Evolutionary conservation across 1,284 basidiomycete genomes (phyloP).

Genomic region (Athelia sp.): DNA sequence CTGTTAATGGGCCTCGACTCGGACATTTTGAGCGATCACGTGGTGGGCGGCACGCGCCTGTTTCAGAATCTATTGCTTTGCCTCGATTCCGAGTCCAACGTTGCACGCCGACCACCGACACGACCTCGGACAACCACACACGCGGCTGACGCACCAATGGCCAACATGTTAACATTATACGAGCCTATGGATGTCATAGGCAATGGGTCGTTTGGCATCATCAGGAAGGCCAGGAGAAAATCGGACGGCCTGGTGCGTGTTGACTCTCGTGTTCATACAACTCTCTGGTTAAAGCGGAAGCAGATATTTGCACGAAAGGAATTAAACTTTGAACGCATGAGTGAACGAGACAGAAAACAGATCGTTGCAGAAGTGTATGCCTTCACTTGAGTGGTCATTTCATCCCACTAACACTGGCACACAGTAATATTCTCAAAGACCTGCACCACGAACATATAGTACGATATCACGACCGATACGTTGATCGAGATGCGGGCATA

Average conservation of each 20-base stretch:
- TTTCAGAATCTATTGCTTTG: too few species aligned
- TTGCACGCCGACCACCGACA: too few species aligned
- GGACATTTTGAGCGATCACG: too few species aligned
- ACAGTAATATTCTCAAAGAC: constrained; percentile 92
- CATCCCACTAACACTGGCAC: not conserved
- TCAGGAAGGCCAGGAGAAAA: constrained; percentile 86
- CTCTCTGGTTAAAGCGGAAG: not conserved
- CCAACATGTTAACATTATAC: constrained; percentile 66
- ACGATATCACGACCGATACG: constrained; percentile 86
- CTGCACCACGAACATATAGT: constrained; percentile 94
- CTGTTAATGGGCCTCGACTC: too few species aligned
- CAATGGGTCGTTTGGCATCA: constrained; percentile 96
- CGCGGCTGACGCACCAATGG: not conserved
- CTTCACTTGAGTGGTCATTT: not conserved
- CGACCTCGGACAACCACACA: too few species aligned
- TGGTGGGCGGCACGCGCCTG: too few species aligned
- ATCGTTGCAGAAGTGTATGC: constrained; percentile 97
- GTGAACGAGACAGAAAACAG: constrained; percentile 87
- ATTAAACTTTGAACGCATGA: constrained; percentile 94
- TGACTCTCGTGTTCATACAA: not conserved
- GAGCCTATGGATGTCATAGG: constrained; percentile 90
- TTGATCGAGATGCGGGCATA: constrained; percentile 87
- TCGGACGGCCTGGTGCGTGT: constrained; percentile 76
- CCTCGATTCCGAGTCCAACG: too few species aligned
- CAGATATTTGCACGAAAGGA: constrained; percentile 91